These are phyloP conservation scores for Leccinellum albellum DNA, from an alignment of 768 basidiomycete species.

Conservation along the genomic window DNA sequence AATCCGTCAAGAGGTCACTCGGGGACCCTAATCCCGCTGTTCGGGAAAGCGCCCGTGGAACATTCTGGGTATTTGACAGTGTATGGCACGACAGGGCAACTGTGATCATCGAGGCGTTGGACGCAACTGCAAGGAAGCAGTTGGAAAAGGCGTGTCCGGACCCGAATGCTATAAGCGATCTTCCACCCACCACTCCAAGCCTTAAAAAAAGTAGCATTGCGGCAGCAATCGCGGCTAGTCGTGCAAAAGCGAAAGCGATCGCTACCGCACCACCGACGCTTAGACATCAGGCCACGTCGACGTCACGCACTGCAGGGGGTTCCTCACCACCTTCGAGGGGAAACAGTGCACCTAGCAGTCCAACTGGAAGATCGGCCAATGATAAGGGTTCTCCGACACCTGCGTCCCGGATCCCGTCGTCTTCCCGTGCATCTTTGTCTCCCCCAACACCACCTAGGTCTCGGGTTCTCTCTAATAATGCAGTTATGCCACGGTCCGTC, in stretches of 20 bases:
- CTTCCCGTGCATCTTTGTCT: slow-evolving; percentile 45
- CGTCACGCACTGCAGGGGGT: slow-evolving; percentile 49
- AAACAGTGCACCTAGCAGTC: slow-evolving; percentile 40
- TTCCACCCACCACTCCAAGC: slow-evolving; percentile 51
- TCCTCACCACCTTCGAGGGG: slow-evolving; percentile 40
- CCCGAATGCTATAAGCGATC: slow-evolving; percentile 37
- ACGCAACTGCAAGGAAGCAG: slow-evolving; percentile 68
- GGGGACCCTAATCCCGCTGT: slow-evolving; percentile 79
- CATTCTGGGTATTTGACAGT: slow-evolving; percentile 78
- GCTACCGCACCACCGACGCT: slow-evolving; percentile 77
- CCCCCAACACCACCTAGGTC: slow-evolving; percentile 42
- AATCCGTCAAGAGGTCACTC: slow-evolving; percentile 66
- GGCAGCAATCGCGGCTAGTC: slow-evolving; percentile 85
- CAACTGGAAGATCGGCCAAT: slow-evolving; percentile 39
- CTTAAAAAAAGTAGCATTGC: slow-evolving; percentile 79
- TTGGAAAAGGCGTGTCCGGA: slow-evolving; percentile 82
- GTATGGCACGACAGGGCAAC: slow-evolving; percentile 74
- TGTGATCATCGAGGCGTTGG: slow-evolving; percentile 62
- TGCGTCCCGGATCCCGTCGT: slow-evolving; percentile 43
- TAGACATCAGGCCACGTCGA: slow-evolving; percentile 78
- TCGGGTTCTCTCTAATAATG: slow-evolving; percentile 38
- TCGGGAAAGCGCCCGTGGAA: slow-evolving; percentile 62
- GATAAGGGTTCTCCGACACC: slow-evolving; percentile 37
- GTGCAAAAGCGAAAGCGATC: slow-evolving; percentile 82
- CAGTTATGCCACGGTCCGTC: slow-evolving; percentile 40